A percentile compares a stretch with the other conserved stretches of the same genome.
These are phyloP conservation scores for Plectosphaerella sp. DNA, from an alignment of 2,329 filamentous ascomycete genomes.

Conservation along the genomic window DNA sequence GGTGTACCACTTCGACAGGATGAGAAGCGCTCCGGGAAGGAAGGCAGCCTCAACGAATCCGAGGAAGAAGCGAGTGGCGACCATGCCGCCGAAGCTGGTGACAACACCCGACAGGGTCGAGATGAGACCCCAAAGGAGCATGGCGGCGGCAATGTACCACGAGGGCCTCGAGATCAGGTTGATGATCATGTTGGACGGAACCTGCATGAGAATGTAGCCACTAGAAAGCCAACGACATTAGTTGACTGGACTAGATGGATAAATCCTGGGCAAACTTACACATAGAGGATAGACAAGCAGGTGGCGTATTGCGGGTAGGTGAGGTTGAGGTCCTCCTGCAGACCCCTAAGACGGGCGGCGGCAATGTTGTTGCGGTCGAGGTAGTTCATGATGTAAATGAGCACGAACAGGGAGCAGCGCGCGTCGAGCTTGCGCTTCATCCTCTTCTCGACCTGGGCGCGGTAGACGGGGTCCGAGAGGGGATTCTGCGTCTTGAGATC, in stretches of 20 bases:
- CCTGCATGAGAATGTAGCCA: conserved; percentile 60
- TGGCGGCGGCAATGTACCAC: conserved; percentile 45
- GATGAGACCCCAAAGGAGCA: conserved; percentile 58
- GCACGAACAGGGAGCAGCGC: conserved; percentile 62
- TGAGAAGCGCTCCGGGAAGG: conserved; percentile 57
- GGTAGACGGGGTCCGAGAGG: conserved; percentile 38
- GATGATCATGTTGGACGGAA: conserved; percentile 54
- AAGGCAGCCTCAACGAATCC: conserved; percentile 63
- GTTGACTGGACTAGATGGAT: too few relatives aligned
- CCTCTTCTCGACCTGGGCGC: conserved; percentile 54
- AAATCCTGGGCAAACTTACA: conserved; percentile 25
- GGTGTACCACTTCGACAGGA: conserved; percentile 65
- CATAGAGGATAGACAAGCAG: conserved; percentile 60
- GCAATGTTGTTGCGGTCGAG: conserved; percentile 66
- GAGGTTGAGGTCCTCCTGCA: conserved; percentile 57
- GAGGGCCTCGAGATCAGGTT: conserved; percentile 48
- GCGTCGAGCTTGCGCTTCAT: conserved; percentile 68
- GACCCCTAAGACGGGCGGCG: conserved; percentile 58
- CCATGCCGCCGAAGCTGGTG: conserved; percentile 48
- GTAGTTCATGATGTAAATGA: conserved; percentile 74
- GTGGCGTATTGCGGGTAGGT: conserved; percentile 57
- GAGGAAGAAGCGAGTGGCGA: conserved; percentile 53
- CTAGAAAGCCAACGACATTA: too few relatives aligned
- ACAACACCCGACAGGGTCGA: conserved; percentile 52
- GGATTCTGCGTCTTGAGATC: background rate